These are phyloP conservation scores for Oryza meyeriana DNA, from an alignment of 176 grass and related monocot species.

Conservation along the genomic window DNA sequence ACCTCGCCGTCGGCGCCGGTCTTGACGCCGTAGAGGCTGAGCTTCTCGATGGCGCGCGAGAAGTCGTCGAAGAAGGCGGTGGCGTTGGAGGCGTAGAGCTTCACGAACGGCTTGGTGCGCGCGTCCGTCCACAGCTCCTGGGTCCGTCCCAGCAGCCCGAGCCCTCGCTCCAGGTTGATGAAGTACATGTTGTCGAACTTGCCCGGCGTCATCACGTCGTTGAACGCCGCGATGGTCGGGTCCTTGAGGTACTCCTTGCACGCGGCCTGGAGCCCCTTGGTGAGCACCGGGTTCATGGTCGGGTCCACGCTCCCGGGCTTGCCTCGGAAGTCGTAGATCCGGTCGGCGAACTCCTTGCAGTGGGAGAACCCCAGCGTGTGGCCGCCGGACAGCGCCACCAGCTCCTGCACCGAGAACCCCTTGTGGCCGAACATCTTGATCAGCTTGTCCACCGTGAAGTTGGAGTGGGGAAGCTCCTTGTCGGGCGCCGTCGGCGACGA, in stretches of 20 bases:
- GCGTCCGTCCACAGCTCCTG: constrained; percentile 55
- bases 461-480: constrained; percentile 40
- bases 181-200: constrained; percentile 85
- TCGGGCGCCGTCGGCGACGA: constrained; percentile 49
- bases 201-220: constrained; percentile 81
- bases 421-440: constrained; percentile 50
- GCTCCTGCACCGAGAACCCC: constrained; percentile 52
- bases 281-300: constrained; percentile 41
- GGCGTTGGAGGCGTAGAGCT: constrained; percentile 63
- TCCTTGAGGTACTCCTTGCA: constrained; percentile 49
- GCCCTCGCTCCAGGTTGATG: constrained; percentile 65
- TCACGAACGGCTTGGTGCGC: constrained; percentile 62
- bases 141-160: constrained; percentile 65
- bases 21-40: constrained; percentile 58
- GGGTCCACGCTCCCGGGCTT: constrained; percentile 36
- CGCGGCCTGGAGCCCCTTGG: constrained; percentile 28
- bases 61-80: constrained; percentile 77
- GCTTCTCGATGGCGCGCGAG: constrained; percentile 70
- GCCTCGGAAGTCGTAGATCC: constrained; percentile 39
- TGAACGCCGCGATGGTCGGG: constrained; percentile 55
- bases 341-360: constrained; percentile 68
- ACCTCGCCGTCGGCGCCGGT: constrained; percentile 68
- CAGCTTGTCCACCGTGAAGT: constrained; percentile 39
- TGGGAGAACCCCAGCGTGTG: constrained; percentile 74
- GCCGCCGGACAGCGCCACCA: constrained; percentile 73